Evolutionary conservation across 306 rosid species (phyloP).

Genomic region (Chamaecrista fasciculata): DNA sequence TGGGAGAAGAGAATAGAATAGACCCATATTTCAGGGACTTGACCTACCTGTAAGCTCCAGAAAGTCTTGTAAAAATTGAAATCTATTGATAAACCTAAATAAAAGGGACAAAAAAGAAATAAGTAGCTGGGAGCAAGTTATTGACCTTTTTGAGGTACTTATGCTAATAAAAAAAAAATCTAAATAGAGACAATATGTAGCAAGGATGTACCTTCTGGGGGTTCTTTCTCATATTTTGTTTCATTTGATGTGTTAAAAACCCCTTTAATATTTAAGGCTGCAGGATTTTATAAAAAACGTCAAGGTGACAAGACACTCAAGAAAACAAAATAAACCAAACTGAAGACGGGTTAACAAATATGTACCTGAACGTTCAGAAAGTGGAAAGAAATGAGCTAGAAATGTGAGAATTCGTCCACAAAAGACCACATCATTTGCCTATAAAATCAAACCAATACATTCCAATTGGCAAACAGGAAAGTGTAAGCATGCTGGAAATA

Average conservation of each 20-base stretch:
- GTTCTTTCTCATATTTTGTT: slow-evolving; percentile 93
- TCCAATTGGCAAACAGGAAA: background rate
- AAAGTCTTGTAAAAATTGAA: slow-evolving; percentile 96
- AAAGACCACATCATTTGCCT: slow-evolving; percentile 97
- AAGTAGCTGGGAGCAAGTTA: slow-evolving; percentile 14
- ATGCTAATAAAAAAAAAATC: slow-evolving; percentile 1
- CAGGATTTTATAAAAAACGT: slow-evolving; percentile 33
- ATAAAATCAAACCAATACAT: slow-evolving; percentile 22
- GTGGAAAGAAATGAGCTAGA: slow-evolving; percentile 92
- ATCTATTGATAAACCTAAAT: slow-evolving; percentile 88
- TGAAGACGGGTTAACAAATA: slow-evolving; percentile 16
- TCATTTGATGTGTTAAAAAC: slow-evolving; percentile 96
- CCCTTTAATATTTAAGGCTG: slow-evolving; percentile 96
- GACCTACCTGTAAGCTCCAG: slow-evolving; percentile 91
- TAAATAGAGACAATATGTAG: slow-evolving; percentile 2
- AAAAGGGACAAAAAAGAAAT: background rate
- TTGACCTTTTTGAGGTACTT: background rate
- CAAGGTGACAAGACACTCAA: slow-evolving; percentile 15
- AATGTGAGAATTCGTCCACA: slow-evolving; percentile 98
- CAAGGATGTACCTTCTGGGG: slow-evolving; percentile 64
- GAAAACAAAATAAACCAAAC: slow-evolving; percentile 26
- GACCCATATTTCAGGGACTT: slow-evolving; percentile 22
- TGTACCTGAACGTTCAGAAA: slow-evolving; percentile 94
- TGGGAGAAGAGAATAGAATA: slow-evolving; percentile 3
- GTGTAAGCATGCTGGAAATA: background rate